Evolutionary conservation across 1,284 basidiomycete species (phyloP).

Genomic region (Trametes pubescens): DNA sequence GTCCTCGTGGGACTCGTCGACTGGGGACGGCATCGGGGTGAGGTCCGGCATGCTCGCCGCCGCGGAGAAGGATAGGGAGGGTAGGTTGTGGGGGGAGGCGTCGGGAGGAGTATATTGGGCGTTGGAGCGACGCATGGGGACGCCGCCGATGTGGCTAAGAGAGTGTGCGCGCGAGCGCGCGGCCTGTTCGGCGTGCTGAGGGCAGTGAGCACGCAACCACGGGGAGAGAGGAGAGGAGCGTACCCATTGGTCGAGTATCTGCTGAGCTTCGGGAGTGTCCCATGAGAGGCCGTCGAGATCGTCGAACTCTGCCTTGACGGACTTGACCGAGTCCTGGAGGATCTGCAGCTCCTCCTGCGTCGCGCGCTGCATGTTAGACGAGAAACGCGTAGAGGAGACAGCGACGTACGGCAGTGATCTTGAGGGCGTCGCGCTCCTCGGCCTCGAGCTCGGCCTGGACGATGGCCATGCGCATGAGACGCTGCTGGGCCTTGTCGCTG

Average conservation of each 20-base stretch:
- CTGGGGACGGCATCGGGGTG: not conserved
- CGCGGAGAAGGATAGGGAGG: conserved; percentile 1
- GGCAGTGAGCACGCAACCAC: not conserved
- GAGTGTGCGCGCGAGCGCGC: not conserved
- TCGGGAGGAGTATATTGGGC: not conserved
- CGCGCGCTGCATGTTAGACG: not conserved
- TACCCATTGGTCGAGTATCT: conserved; percentile 31
- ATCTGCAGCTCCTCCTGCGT: conserved; percentile 21
- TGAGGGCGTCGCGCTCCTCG: conserved; percentile 24
- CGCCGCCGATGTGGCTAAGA: not conserved
- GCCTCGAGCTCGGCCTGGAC: conserved; percentile 28
- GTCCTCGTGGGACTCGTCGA: conserved; percentile 5
- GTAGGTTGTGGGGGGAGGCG: not conserved
- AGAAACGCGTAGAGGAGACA: not conserved
- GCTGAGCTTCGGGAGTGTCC: conserved; percentile 25
- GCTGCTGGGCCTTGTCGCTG: conserved; percentile 21
- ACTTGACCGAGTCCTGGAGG: conserved; percentile 20
- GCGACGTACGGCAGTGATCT: conserved; percentile 15
- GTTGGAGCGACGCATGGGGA: conserved; percentile 5
- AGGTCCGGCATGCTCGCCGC: not conserved
- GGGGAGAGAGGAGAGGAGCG: not conserved
- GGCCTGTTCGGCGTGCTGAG: conserved; percentile 21
- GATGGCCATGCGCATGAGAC: conserved; percentile 25
- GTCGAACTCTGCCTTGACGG: conserved; percentile 30
- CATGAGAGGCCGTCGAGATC: conserved; percentile 33